Evolutionary conservation across 495 filamentous ascomycete species (phyloP).

Genomic region (Aspergillus coremiiformis): DNA sequence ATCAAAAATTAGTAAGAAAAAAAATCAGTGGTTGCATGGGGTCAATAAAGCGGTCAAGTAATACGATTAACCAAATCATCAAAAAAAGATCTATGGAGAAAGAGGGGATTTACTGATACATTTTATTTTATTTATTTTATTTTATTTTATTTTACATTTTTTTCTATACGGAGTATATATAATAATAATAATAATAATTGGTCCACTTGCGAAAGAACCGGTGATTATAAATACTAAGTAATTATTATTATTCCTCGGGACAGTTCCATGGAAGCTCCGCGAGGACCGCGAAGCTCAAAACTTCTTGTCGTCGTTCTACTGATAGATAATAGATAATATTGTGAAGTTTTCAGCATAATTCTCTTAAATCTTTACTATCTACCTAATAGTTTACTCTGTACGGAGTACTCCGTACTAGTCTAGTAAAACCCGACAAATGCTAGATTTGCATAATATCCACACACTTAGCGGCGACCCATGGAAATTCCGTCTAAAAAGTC

Average conservation of each 20-base stretch:
- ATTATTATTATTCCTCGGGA: not conserved
- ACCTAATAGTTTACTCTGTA: too few species aligned
- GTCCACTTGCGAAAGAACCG: not conserved
- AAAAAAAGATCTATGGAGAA: not conserved
- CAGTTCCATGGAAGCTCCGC: not conserved
- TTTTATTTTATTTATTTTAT: too few species aligned
- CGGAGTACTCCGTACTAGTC: too few species aligned
- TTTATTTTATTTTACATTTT: too few species aligned
- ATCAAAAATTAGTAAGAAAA: not conserved
- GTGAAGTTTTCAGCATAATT: not conserved
- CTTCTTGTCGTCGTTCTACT: not conserved
- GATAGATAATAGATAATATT: too few species aligned
- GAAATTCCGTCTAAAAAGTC: not conserved
- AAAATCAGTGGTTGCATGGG: too few species aligned
- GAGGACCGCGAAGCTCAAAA: not conserved
- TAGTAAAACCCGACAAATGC: slow-evolving; percentile 1
- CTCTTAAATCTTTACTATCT: not conserved
- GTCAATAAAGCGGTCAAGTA: not conserved
- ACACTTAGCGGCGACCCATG: slow-evolving; percentile 5
- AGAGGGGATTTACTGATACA: not conserved
- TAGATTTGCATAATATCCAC: not conserved
- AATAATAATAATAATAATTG: not conserved
- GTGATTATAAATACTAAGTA: not conserved
- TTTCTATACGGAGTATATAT: too few species aligned
- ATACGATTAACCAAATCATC: not conserved